Evolutionary conservation across 352 stramenopile species (phyloP).

Genomic region (Globisporangium splendens): DNA sequence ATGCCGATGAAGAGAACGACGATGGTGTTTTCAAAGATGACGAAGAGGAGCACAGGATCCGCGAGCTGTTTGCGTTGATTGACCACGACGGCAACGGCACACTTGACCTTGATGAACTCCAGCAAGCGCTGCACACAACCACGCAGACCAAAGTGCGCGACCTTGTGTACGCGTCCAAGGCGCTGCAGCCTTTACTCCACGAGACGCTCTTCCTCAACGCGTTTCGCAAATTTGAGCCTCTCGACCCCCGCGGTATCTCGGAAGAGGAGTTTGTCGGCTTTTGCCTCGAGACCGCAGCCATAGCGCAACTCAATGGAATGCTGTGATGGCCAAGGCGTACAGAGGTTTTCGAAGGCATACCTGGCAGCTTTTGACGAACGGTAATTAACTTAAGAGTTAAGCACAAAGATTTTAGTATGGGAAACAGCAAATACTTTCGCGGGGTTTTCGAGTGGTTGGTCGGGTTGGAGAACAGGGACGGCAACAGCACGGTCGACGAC

Average conservation of each 20-base stretch:
- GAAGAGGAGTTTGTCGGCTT: conserved; percentile 75
- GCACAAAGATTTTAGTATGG: too few species aligned
- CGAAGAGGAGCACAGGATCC: conserved; percentile 45
- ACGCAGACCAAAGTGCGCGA: conserved; percentile 20
- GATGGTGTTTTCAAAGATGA: conserved; percentile 14
- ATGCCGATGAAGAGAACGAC: neutral
- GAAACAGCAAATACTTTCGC: too few species aligned
- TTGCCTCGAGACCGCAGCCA: conserved; percentile 58
- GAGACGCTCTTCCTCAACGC: conserved; percentile 59
- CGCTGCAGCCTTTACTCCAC: conserved; percentile 56
- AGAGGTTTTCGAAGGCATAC: neutral
- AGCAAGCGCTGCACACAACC: conserved; percentile 34
- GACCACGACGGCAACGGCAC: conserved; percentile 59
- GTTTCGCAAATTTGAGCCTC: conserved; percentile 55
- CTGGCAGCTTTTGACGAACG: too few species aligned
- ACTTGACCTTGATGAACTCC: conserved; percentile 60
- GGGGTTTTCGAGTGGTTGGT: too few species aligned
- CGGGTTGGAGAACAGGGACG: too few species aligned
- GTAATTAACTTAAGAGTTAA: too few species aligned
- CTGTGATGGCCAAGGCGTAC: conserved; percentile 10
- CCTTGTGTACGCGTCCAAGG: conserved; percentile 41
- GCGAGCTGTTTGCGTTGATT: conserved; percentile 48
- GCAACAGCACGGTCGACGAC: too few species aligned
- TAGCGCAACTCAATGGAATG: conserved; percentile 44
- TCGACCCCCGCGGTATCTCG: conserved; percentile 53